These are phyloP conservation scores for Dactylellina cionopaga DNA, from an alignment of 2,329 filamentous ascomycete genomes.

Conservation along the genomic window DNA sequence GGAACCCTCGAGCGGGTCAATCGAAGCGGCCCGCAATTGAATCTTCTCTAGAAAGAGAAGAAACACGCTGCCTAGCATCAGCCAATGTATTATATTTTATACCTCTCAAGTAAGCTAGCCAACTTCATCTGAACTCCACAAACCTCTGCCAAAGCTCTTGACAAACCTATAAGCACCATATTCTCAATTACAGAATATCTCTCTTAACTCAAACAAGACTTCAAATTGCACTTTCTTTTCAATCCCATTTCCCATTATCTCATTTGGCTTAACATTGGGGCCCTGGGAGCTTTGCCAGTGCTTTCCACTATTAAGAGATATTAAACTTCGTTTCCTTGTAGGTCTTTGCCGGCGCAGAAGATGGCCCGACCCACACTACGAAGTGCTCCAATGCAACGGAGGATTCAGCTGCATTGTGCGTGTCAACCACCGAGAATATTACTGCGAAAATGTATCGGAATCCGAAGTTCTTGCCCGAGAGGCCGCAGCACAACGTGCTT, in stretches of 20 bases:
- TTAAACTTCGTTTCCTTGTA: slow-evolving; percentile 16
- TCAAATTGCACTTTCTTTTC: neutral
- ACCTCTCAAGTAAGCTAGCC: slow-evolving; percentile 64
- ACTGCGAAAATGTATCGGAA: slow-evolving; percentile 70
- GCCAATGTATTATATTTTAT: slow-evolving; percentile 64
- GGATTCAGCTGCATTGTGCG: slow-evolving; percentile 73
- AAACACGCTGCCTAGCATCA: neutral
- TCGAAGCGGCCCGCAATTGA: too few species aligned
- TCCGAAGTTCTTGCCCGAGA: slow-evolving; percentile 72
- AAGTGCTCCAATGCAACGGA: slow-evolving; percentile 66
- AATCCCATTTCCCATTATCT: too few species aligned
- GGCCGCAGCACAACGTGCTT: slow-evolving; percentile 74
- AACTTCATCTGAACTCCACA: too few species aligned
- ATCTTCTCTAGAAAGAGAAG: neutral
- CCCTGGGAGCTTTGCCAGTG: too few species aligned
- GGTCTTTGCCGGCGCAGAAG: slow-evolving; percentile 57
- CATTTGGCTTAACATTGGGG: too few species aligned
- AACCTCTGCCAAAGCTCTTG: too few species aligned
- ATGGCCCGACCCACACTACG: slow-evolving; percentile 63
- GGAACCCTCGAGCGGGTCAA: too few species aligned
- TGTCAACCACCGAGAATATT: slow-evolving; percentile 77
- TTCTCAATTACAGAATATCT: neutral
- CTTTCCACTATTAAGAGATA: too few species aligned
- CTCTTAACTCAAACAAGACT: neutral
- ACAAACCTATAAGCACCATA: too few species aligned